A percentile compares a stretch with the other conserved stretches of the same genome.
These are phyloP conservation scores for Diplodia intermedia DNA, from an alignment of 2,329 filamentous ascomycete genomes.

Conservation along the genomic window DNA sequence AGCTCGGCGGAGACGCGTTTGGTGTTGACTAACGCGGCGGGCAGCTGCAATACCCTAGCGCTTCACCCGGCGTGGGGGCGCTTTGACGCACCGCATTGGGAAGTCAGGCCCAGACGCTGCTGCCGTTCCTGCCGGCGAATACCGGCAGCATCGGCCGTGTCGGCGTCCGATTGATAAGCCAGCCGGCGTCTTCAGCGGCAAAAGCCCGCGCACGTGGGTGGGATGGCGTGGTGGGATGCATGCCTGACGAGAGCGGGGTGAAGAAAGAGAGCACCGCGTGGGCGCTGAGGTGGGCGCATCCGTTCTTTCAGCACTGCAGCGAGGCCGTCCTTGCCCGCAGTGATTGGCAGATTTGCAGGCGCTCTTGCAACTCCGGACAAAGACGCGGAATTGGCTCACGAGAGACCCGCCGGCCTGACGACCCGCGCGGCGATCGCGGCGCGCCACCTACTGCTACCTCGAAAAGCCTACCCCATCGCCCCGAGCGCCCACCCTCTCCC, in stretches of 20 bases:
- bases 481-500: conserved; percentile 1
- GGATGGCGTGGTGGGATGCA: conserved; percentile 5
- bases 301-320: conserved; percentile 4
- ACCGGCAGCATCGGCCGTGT: background rate
- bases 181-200: conserved; percentile 21
- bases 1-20: conserved; percentile 28
- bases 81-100: conserved; percentile 1
- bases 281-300: background rate
- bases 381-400: conserved; percentile 21
- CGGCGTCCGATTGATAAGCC: conserved; percentile 18
- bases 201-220: conserved; percentile 20
- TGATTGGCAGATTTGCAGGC: conserved; percentile 26
- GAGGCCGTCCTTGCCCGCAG: background rate
- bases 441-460: conserved; percentile 3
- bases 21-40: conserved; percentile 28
- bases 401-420: conserved; percentile 19
- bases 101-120: background rate
- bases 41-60: conserved; percentile 8
- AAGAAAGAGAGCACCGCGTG: conserved; percentile 1
- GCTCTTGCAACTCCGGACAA: conserved; percentile 22
- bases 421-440: conserved; percentile 27
- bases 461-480: conserved; percentile 18
- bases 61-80: conserved; percentile 11
- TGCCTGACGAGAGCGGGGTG: background rate
- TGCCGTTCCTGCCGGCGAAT: conserved; percentile 2